Base-by-base conservation (phyloP, 129 eudicot species). In the Ambrosia artemisiifolia region DNA sequence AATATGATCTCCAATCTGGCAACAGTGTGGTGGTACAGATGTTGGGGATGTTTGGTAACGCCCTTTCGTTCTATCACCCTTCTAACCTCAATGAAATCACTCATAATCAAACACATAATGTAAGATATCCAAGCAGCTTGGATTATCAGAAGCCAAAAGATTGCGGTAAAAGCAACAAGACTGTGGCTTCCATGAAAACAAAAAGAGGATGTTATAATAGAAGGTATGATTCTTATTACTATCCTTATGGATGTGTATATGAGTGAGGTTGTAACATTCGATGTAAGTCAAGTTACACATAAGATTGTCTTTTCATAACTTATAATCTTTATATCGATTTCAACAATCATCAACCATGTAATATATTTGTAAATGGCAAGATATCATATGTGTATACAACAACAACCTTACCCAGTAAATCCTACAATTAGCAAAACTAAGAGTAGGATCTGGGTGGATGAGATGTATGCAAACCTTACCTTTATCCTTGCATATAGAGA, bases 121-220 rank as follows among this genome's bases (percentile, higher is more conserved):
- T 19, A 11, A 32, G 67, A 49, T 68, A 70, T 0, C 71, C 74
- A 13, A 40, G 44, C 10, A 65, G 53, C 14, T 48, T 5, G 28
- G 63, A 74, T 42, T 71, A 55, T 43, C 70, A 56, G 54, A 83
- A 60, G 34, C 44, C 78, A 7, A 80, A 83, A 33, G 79, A 81
- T 75, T 83, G 67, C 6, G 75, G 70, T 43, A 77, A 83, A 10
- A 79, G 83, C 49, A 62, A 67, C 59, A 79, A 77, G 73, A 73
- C 67, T 18, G 11, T 3, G 13, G 6, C 61, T 7, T 63, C 65
- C 0, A 0, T 44, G 2, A 89, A 84, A 59, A 80, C 75, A 28
- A 83, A 85, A 49, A 85, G 91, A 62, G 94, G 91, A 7, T 83
- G 88, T 72, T 85, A 85, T 24, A 24, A 24, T 24, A 24, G 28